phyloP scores from a whole-genome alignment of 1,284 basidiomycete genomes.

The Sanghuangporus sanghuang region DNA sequence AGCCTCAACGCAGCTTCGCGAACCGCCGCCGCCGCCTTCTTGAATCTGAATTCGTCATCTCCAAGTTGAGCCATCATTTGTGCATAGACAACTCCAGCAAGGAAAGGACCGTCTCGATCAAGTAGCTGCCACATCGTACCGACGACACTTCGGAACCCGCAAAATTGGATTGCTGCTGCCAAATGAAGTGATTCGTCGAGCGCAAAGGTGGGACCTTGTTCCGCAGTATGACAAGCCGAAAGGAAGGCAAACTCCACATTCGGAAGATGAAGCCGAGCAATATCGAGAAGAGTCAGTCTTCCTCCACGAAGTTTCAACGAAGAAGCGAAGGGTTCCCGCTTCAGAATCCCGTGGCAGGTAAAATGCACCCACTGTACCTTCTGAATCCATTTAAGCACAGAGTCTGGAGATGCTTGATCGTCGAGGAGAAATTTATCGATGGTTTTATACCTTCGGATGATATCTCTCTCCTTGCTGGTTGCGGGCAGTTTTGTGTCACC shows the following conservation, averaged over 20 bases:
- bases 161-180: conserved; percentile 30
- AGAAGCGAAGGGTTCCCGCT: neutral
- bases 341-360: neutral
- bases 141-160: conserved; percentile 32
- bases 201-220: neutral
- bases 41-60: neutral
- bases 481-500: neutral
- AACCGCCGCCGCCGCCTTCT: neutral
- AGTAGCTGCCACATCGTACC: conserved; percentile 35
- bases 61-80: neutral
- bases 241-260: conserved; percentile 34
- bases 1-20: neutral
- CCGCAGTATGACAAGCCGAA: conserved; percentile 27
- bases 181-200: conserved; percentile 33
- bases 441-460: neutral
- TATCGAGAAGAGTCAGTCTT: conserved; percentile 23
- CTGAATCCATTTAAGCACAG: neutral
- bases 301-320: neutral
- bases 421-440: neutral
- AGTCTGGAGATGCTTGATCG: neutral
- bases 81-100: neutral
- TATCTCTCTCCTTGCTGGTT: neutral
- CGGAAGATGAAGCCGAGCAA: conserved; percentile 23
- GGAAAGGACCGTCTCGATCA: conserved; percentile 22
- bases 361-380: neutral